Evolutionary conservation across 306 rosid species (phyloP), one percentile per base, ranked within the genome.

Genomic region (cucumber (Cucumis sativus)): DNA sequence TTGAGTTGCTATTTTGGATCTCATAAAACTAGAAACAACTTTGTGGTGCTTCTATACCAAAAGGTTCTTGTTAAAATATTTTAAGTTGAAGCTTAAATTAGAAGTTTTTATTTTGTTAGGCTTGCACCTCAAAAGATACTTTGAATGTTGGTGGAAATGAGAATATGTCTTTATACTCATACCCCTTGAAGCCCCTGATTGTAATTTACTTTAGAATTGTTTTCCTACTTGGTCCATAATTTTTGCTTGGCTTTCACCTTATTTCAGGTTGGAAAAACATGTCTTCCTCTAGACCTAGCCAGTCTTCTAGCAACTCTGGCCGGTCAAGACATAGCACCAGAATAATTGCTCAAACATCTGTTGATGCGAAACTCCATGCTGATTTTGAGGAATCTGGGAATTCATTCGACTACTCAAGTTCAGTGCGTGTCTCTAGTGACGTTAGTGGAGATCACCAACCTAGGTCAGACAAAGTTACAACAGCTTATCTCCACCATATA

Each of bases 301-400:
- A 89, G 61, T 94, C 97, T 6, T 89, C 97, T 49, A 87, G 78
- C 89, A 91, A 83, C 79, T 88, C 98, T 15, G 90, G 89, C 70
- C 86, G 91, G 81, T 92, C 97, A 62, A 90, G 95, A 75, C 94
- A 92, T 54, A 84, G 90, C 65, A 88, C 93, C 37, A 88, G 95
- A 82, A 74, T 90, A 37, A 84, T 90, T 78, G 93, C 97, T 82
- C 98, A 92, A 84, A 92, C 98, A 66, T 85, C 93, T 63, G 93
- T 89, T 6, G 97, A 94, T 86, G 98, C 98, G 57, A 94, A 94
- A 79, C 87, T 94, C 43, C 96, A 94, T 58, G 96, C 98, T 25
- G 89, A 80, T 80, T 94, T 88, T 82, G 98, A 91, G 89, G 96
- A 84, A 81, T 87, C 96, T 0, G 93, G 98, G 16, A 85, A 85